Base-by-base conservation (phyloP, 1,284 basidiomycete genomes). In the Cutaneotrichosporon dermatis region DNA sequence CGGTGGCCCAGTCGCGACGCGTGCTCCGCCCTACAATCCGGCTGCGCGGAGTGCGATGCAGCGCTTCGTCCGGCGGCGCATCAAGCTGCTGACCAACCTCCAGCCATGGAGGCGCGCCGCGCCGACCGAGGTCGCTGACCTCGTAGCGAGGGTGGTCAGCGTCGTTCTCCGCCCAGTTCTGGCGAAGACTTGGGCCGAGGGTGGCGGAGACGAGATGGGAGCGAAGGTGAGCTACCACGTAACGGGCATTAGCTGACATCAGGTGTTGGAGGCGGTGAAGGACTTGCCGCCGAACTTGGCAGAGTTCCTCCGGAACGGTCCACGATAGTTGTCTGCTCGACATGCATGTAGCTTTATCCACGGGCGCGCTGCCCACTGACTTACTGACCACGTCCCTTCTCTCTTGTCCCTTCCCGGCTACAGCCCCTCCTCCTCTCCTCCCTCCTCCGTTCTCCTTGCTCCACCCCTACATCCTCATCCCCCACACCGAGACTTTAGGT, bases 161-260 rank as follows among this genome's bases (percentile, higher is more conserved):
- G 79, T 82, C 13, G 82, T 82, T 61, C 81, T 94, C 51, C 67
- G 88, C 49, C 85, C 85, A 1, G 81, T 90, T 15, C 84, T 92
- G 6, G 83, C 86, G 62, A 83, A 82, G 57, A 88, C 88, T 4
- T 96, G 93, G 93, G 88, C 91, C 37, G 88, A 90, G 37, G 92
- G 93, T 12, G 92, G 91, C 2, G 54, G 48, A 10, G 83, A 87
- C 71, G 83, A 87, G 71, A 79, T 86, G 61, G 82, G 85, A 60
- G 78, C 78, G 52, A 85, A 85, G 83, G 90, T 90, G 62, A 70
- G 76, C 69, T 25, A 25, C 25, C 25, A 25, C 25, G 25, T 25
- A 25, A 25, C 8, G 25, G 11, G n/a, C 4, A 4, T 12, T 7
- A 57, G 52, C 59, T 59, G 39, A 55, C 51, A 16, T 8, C 50